phyloP scores from a whole-genome alignment of 257 asterid genomes.

The Coffea eugenioides region DNA sequence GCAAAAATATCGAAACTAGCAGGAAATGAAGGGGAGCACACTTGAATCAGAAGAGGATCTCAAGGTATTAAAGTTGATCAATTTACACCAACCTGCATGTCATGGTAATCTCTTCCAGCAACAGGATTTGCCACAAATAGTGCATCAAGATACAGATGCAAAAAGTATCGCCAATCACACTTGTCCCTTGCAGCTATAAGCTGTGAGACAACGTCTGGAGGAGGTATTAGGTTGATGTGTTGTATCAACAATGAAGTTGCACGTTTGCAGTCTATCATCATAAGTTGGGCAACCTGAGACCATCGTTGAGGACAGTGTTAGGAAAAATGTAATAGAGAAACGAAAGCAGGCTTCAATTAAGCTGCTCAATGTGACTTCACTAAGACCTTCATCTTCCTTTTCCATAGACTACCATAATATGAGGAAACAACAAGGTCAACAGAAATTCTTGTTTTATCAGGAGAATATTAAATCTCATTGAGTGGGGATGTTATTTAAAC shows the following conservation, averaged over 20 bases:
- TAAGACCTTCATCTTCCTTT: neutral
- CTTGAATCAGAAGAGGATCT: neutral
- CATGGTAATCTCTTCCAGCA: constrained; percentile 94
- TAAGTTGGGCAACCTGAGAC: constrained; percentile 81
- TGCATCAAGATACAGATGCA: constrained; percentile 74
- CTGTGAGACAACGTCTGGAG: constrained; percentile 86
- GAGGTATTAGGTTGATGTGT: constrained; percentile 58
- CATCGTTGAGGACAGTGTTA: constrained; percentile 2
- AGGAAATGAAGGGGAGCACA: neutral
- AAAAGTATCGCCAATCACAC: constrained; percentile 60
- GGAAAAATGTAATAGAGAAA: neutral
- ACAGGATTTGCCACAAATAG: constrained; percentile 74
- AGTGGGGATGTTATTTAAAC: neutral
- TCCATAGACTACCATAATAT: neutral
- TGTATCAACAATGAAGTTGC: constrained; percentile 79
- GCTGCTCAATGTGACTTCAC: neutral
- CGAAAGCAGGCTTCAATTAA: neutral
- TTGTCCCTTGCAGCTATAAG: constrained; percentile 62
- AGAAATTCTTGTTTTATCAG: neutral
- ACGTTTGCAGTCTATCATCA: constrained; percentile 86
- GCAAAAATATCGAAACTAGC: neutral
- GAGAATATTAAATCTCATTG: neutral
- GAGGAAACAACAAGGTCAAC: neutral
- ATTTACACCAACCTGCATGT: constrained; percentile 77
- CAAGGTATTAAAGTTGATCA: neutral